Conservation (phyloP, 2,329 filamentous ascomycete species). For the Camillea tinctor region DNA sequence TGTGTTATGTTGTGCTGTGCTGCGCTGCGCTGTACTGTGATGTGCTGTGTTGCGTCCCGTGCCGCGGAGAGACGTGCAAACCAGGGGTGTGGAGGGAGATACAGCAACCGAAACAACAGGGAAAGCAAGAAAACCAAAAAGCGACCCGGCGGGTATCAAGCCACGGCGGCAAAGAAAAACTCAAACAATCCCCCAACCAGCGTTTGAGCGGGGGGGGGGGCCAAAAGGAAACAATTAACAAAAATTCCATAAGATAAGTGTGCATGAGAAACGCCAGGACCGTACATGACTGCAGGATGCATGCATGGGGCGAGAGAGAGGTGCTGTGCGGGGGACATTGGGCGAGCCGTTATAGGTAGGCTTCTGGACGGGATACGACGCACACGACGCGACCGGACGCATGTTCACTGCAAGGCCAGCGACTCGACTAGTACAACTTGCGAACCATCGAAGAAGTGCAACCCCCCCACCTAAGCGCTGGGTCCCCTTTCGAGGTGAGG, state of each 20-base stretch:
- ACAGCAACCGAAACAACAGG: too few species aligned
- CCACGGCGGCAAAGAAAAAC: background rate
- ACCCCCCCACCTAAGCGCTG: background rate
- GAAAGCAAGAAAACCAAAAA: too few species aligned
- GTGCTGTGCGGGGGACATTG: background rate
- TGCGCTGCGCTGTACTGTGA: background rate
- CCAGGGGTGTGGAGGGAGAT: too few species aligned
- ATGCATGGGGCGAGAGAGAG: background rate
- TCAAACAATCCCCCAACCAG: background rate
- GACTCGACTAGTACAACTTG: background rate
- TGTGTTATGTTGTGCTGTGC: background rate
- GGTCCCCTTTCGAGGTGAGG: background rate
- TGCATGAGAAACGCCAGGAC: background rate
- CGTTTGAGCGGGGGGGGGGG: background rate
- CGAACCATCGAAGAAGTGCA: background rate
- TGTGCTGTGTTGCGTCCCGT: background rate
- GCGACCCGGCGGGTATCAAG: background rate
- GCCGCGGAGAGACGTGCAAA: background rate
- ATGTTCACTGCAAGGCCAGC: background rate
- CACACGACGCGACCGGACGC: background rate
- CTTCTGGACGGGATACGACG: background rate
- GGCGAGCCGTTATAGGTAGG: background rate
- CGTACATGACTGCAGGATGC: background rate
- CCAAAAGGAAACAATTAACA: background rate
- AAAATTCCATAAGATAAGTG: background rate